Base-by-base conservation (phyloP, 2,329 filamentous ascomycete species). In the Hymenoscyphus albidus region DNA sequence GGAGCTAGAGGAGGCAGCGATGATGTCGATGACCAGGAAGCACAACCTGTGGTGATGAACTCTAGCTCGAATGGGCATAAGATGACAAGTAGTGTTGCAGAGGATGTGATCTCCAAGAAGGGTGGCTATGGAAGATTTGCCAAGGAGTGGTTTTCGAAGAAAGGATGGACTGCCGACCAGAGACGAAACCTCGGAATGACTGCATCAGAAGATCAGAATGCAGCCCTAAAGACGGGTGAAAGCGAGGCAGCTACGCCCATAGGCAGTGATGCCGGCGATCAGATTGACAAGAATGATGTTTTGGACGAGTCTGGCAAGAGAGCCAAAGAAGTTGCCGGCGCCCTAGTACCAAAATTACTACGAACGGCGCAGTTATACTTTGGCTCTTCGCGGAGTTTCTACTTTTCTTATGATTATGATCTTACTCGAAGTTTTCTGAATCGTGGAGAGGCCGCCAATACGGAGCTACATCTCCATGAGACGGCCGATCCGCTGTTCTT, bases 321-420 rank as follows among this genome's bases (percentile, higher is more conserved):
- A 51, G 62, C 57, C 22, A 65, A 62, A 18, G 66, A 68, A 62
- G 67, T 70, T 39, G 68, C 70, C 31, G 69, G 66, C 35, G 69
- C 62, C 39, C 78, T 98, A 39, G 80, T 96, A 12, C 94, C 94
- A 1, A 96, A 97, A 73, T 81, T 98, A 48, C 77, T 99, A 54
- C 85, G 90, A 51, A 96, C 91, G 39, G 88, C 92, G 1, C 91
- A 91, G 73, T 85, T 98, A 63, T 85, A 97, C 66, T 94, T 97
- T 74, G 88, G 90, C 0, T 84, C 88, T 3, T 93, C 90, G 0
- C 84, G 85, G 68, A 97, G 92, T 75, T 98, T 97, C 77, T 98
- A 90, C 80, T 99, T 94, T 76, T 93, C 93, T 0, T 97, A 99
- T 76, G 95, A 99, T 69, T 85, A 94, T 74, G 93, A 99, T 75